Base-by-base conservation (phyloP, 169 alveolate species). In the Eimeria tenella region DNA sequence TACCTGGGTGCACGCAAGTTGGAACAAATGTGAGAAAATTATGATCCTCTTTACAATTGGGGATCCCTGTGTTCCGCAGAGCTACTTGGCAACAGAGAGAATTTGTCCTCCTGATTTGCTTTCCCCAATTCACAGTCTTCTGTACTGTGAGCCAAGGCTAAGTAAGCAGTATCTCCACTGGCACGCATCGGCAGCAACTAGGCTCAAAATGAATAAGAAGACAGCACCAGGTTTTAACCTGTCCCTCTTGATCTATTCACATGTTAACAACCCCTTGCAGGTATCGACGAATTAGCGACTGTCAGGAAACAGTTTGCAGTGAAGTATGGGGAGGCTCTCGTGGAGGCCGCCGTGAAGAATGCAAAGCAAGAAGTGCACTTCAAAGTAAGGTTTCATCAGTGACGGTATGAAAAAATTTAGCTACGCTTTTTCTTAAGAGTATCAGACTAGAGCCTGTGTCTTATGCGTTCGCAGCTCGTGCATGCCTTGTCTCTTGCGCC, bases 81-180 rank as follows among this genome's bases (percentile, higher is more conserved):
- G 65, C 71, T 92, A 82, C 49, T 56, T 92, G 21, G 73, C 90
- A 13, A 63, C 88, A 49, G 93, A 92, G 75, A 56, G 73, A 19
- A 21, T 11, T n/a, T 92, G 95, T 23, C 95, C 95, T 4, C 68
- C 82, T 4, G 95, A 92, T 84, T 89, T 92, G 65, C 56, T 70
- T 11, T 70, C 93, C 50, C 83, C 95, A 17, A 70, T 92, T 15
- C 93, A 81, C 88, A 68, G 77, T 56, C 87, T 92, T 31, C 93
- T 92, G 42, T 92, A 92, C 81, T 82, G 95, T 71, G 95, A 92
- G 58, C 87, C 92, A 42, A 25, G 95, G 56, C 83, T 90, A 74
- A 90, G 94, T 90, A 53, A 63, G 94, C 8, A 63, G 62, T 13
- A n/a, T 74, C 31, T 42, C 52, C 15, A 23, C 52, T 21, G 21